Evolutionary conservation across 169 alveolate genomes (phyloP).

Genomic region (Fabrea salina): DNA sequence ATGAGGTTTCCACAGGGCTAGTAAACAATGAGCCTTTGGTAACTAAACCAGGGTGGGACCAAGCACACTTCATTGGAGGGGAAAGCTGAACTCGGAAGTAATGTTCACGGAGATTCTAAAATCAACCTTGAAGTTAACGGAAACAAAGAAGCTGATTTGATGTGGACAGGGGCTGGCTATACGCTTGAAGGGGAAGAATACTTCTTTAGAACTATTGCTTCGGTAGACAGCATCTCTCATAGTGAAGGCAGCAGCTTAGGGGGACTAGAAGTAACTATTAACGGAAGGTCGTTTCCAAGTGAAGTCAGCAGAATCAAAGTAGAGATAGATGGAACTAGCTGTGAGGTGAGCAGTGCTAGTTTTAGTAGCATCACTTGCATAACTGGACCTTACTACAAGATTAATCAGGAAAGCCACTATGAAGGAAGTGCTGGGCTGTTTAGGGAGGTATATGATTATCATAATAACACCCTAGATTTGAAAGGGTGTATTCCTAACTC

Average conservation of each 20-base stretch:
- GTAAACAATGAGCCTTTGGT: too few species aligned
- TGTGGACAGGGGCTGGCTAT: background rate
- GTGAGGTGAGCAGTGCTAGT: background rate
- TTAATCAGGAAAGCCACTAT: background rate
- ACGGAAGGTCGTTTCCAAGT: conserved; percentile 5
- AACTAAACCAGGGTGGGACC: too few species aligned
- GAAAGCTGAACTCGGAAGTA: conserved; percentile 7
- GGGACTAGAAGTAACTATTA: conserved; percentile 1
- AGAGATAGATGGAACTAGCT: background rate
- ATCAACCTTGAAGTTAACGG: background rate
- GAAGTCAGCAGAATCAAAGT: background rate
- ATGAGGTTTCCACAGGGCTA: too few species aligned
- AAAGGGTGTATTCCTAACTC: background rate
- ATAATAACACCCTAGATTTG: background rate
- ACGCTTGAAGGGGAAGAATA: background rate
- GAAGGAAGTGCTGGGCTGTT: conserved; percentile 11
- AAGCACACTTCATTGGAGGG: too few species aligned
- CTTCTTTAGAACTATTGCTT: conserved; percentile 12
- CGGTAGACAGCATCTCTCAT: background rate
- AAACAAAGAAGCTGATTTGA: background rate
- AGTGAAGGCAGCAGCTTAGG: background rate
- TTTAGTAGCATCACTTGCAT: background rate
- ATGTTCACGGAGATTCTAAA: background rate
- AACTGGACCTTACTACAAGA: background rate
- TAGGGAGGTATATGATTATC: background rate